A percentile compares a stretch with the other conserved stretches of the same genome.
Evolutionary conservation across 208 protist genomes (phyloP).

Genomic region (Crithidia acanthocephali): DNA sequence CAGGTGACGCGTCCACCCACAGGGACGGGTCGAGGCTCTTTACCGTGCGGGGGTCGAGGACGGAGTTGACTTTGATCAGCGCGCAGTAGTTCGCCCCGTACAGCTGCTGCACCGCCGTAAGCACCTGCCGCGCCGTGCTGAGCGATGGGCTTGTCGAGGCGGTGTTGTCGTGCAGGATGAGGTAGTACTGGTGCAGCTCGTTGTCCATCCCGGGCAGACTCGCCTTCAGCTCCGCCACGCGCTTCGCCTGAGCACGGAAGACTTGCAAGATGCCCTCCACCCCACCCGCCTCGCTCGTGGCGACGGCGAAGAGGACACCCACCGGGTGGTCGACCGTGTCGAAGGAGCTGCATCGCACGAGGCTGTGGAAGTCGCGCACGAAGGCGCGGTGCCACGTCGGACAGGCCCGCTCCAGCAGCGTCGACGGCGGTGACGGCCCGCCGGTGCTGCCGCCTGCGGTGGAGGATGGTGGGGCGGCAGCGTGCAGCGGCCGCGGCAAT

Average conservation of each 20-base stretch:
- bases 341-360: constrained; percentile 71
- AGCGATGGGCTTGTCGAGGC: constrained; percentile 35
- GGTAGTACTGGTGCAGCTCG: constrained; percentile 69
- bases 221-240: constrained; percentile 37
- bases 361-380: constrained; percentile 55
- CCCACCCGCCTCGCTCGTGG: constrained; percentile 55
- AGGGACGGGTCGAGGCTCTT: constrained; percentile 65
- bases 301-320: constrained; percentile 67
- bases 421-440: constrained; percentile 21
- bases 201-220: constrained; percentile 72
- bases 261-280: constrained; percentile 54
- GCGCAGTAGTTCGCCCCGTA: constrained; percentile 61
- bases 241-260: constrained; percentile 48
- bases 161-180: constrained; percentile 81
- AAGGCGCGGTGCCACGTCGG: constrained; percentile 64
- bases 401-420: constrained; percentile 65
- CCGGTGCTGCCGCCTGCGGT: not conserved
- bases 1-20: constrained; percentile 72
- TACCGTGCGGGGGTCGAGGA: constrained; percentile 44
- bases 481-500: constrained; percentile 24
- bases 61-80: constrained; percentile 74
- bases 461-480: not conserved
- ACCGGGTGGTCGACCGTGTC: constrained; percentile 86
- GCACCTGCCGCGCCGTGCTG: constrained; percentile 44
- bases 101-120: constrained; percentile 50